These are phyloP conservation scores for Exutisphaerella laricina DNA, from an alignment of 2,329 filamentous ascomycete genomes.

Conservation along the genomic window DNA sequence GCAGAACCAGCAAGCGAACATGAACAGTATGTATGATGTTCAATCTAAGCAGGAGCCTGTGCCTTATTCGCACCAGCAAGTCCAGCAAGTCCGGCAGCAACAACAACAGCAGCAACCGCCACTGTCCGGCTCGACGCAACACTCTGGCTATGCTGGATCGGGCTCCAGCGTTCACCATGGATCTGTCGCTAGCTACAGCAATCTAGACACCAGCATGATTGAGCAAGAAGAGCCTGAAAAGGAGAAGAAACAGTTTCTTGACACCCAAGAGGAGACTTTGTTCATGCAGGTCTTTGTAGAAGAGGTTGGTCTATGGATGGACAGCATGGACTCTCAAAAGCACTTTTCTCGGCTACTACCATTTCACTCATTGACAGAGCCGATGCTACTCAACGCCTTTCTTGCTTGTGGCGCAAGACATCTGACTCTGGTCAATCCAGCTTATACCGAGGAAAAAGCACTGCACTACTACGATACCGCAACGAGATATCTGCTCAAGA, in stretches of 20 bases:
- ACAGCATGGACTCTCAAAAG: constrained; percentile 77
- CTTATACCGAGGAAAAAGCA: constrained; percentile 70
- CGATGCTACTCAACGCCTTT: constrained; percentile 84
- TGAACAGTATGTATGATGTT: constrained; percentile 39
- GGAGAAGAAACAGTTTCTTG: constrained; percentile 58
- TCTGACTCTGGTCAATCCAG: constrained; percentile 63
- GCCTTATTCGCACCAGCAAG: constrained; percentile 24
- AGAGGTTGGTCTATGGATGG: constrained; percentile 91
- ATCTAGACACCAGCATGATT: constrained; percentile 29
- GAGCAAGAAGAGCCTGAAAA: constrained; percentile 35
- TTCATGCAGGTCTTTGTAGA: constrained; percentile 91
- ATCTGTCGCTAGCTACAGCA: constrained; percentile 34
- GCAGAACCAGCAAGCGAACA: constrained; percentile 27
- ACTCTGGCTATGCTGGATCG: constrained; percentile 22
- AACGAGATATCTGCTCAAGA: constrained; percentile 68
- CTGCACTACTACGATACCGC: constrained; percentile 80
- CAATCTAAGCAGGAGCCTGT: constrained; percentile 27
- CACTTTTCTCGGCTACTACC: constrained; percentile 81
- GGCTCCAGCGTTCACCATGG: constrained; percentile 21
- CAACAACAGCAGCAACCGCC: constrained; percentile 10
- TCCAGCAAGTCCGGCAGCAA: constrained; percentile 6
- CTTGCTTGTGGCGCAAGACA: constrained; percentile 84
- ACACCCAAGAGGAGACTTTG: constrained; percentile 69
- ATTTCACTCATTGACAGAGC: constrained; percentile 71
- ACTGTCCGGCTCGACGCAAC: constrained; percentile 21